Evolutionary conservation across 257 asterid genomes (phyloP).

Genomic region (Gentiana dahurica): DNA sequence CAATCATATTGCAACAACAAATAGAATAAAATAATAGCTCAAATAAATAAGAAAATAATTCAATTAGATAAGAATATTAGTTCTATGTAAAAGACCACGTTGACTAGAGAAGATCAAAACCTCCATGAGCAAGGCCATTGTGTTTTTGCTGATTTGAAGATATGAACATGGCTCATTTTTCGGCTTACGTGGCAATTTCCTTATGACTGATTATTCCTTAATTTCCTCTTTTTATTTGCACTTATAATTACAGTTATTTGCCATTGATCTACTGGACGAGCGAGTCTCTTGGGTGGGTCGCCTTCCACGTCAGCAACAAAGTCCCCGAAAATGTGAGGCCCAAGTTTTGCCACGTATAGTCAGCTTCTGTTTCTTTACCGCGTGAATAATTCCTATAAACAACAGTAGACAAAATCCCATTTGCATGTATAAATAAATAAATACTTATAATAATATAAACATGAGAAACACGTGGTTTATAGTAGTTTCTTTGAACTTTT

Average conservation of each 20-base stretch:
- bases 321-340: constrained; percentile 5
- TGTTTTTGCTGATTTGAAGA: neutral
- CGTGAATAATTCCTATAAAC: constrained; percentile 12
- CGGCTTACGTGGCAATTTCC: constrained; percentile 13
- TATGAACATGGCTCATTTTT: constrained; percentile 10
- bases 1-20: too few species aligned
- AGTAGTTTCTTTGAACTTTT: neutral
- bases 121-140: neutral
- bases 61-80: too few species aligned
- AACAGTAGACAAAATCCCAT: neutral
- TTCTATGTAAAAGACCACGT: too few species aligned
- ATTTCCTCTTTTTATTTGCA: neutral
- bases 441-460: neutral
- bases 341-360: constrained; percentile 19
- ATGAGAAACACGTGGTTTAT: constrained; percentile 1
- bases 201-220: neutral
- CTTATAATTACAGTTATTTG: neutral
- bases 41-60: too few species aligned
- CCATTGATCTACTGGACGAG: constrained; percentile 5
- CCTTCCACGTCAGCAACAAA: constrained; percentile 21
- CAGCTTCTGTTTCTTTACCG: constrained; percentile 6
- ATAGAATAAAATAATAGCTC: too few species aligned
- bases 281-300: constrained; percentile 30
- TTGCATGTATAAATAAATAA: neutral
- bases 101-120: too few species aligned